A percentile compares a stretch with the other conserved stretches of the same genome.
Evolutionary conservation across 495 filamentous ascomycete genomes (phyloP).

Genomic region (Neurospora sp.): DNA sequence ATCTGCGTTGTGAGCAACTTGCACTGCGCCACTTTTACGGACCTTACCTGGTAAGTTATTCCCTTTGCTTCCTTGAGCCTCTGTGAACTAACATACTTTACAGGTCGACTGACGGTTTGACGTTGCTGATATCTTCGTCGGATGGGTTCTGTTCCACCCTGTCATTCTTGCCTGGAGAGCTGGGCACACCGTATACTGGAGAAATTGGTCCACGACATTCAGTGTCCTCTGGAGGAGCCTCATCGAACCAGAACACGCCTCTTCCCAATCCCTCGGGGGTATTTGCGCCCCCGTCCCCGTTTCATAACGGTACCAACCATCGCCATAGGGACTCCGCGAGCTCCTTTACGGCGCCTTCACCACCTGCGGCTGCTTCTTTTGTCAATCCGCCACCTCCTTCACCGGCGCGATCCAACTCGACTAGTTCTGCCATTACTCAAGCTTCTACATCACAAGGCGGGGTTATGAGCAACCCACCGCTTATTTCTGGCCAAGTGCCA

Average conservation of each 20-base stretch:
- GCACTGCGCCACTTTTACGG: slow-evolving; percentile 95
- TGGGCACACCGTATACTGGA: slow-evolving; percentile 77
- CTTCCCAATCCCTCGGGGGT: slow-evolving; percentile 53
- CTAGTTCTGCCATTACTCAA: slow-evolving; percentile 69
- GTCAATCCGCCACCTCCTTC: slow-evolving; percentile 53
- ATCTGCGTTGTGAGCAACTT: slow-evolving; percentile 91
- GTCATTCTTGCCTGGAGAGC: slow-evolving; percentile 71
- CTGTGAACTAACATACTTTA: slow-evolving; percentile 17
- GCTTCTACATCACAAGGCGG: slow-evolving; percentile 22
- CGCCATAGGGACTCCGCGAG: slow-evolving; percentile 40
- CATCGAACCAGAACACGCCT: slow-evolving; percentile 52
- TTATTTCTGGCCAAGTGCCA: slow-evolving; percentile 63
- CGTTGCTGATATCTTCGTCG: slow-evolving; percentile 89
- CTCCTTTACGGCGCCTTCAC: slow-evolving; percentile 47
- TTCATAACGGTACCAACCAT: slow-evolving; percentile 31
- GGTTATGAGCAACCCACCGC: slow-evolving; percentile 64
- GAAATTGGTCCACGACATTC: slow-evolving; percentile 44
- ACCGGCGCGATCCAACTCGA: slow-evolving; percentile 74
- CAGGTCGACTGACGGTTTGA: slow-evolving; percentile 89
- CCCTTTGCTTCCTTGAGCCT: background rate
- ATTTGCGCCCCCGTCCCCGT: slow-evolving; percentile 50
- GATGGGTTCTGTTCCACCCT: slow-evolving; percentile 95
- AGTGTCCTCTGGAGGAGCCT: slow-evolving; percentile 22
- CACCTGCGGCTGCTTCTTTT: slow-evolving; percentile 38
- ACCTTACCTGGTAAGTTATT: slow-evolving; percentile 74